phyloP scores from a whole-genome alignment of 75 land plant genomes.

The Pinus albicaulis region DNA sequence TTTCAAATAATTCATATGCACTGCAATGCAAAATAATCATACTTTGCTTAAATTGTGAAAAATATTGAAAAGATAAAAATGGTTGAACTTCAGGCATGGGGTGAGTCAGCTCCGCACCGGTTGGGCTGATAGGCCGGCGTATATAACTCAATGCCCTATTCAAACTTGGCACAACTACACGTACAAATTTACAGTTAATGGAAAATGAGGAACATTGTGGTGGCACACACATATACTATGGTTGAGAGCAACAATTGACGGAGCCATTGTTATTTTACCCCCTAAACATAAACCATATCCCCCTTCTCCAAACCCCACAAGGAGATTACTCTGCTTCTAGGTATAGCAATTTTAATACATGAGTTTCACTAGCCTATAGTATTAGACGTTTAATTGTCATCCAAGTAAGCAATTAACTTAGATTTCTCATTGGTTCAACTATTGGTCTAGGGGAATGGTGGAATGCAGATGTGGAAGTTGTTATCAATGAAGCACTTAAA shows the following conservation, averaged over 20 bases:
- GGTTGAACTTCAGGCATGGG: conserved; percentile 45
- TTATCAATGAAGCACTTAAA: conserved; percentile 36
- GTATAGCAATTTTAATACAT: not conserved
- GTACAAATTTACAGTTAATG: too few relatives aligned
- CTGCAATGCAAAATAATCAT: not conserved
- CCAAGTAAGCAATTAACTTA: too few relatives aligned
- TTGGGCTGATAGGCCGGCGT: conserved; percentile 63
- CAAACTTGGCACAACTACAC: too few relatives aligned
- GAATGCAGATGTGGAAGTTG: conserved; percentile 63
- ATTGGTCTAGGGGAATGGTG: conserved; percentile 85
- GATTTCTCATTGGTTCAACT: too few relatives aligned
- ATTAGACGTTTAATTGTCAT: too few relatives aligned
- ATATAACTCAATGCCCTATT: too few relatives aligned
- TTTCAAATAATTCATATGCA: not conserved
- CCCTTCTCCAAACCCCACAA: conserved; percentile 6
- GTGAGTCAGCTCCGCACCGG: conserved; percentile 36
- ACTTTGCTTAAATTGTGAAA: not conserved
- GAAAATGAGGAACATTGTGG: too few relatives aligned
- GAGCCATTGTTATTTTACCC: too few relatives aligned
- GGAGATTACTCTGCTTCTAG: conserved; percentile 18
- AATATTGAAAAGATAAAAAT: not conserved
- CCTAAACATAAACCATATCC: too few relatives aligned
- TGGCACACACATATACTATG: too few relatives aligned
- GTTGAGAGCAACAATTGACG: too few relatives aligned
- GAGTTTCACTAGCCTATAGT: too few relatives aligned